Base-by-base conservation (phyloP, 73 alveolate species). In the Paramecium sonneborni region DNA sequence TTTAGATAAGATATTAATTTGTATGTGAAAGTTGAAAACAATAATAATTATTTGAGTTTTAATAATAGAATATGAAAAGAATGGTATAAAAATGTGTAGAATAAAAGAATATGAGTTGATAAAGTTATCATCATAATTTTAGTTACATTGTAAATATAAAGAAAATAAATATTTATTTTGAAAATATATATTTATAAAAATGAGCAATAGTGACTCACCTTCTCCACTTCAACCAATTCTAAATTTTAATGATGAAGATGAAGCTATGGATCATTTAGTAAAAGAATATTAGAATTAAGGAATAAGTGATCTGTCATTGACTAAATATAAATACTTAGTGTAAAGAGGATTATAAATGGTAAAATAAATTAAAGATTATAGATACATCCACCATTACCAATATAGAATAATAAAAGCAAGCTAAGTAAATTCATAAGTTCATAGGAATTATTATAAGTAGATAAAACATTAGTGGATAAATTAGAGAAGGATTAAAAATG, bases 221-320 rank as follows among this genome's bases (percentile, higher is more conserved):
- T 18, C 30, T 18, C 68, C 84, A 26, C 84, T 26, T 30, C 28
- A 62, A 62, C 46, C 84, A 0, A 26, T 62, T 15, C 9, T 62
- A 4, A 62, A 62, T 26, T 62, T 62, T 30, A n/a, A 62, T 62
- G 48, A 26, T 12, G 46, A 62, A 0, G 84, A 26, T 62, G 44
- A 62, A 5, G 76, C 76, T 9, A 57, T 57, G 32, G 76, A 57
- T 57, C 76, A 57, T 57, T 28, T 57, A 8, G 76, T 57, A 24
- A 24, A 69, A 14, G 85, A 37, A 28, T 69, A 69, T 24, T n/a
- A 32, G 85, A 32, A 14, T 6, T 24, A 69, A 32, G 85, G 85
- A 69, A 30, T 69, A 26, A 69, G 85, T 14, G 85, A 69, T 69
- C 57, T 69, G 6, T 69, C 85, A 28, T 23, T 69, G 57, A 69